Evolutionary conservation across 2,329 filamentous ascomycete species (phyloP), one percentile per base, ranked within the genome.

Genomic region (Endothia cerciana): DNA sequence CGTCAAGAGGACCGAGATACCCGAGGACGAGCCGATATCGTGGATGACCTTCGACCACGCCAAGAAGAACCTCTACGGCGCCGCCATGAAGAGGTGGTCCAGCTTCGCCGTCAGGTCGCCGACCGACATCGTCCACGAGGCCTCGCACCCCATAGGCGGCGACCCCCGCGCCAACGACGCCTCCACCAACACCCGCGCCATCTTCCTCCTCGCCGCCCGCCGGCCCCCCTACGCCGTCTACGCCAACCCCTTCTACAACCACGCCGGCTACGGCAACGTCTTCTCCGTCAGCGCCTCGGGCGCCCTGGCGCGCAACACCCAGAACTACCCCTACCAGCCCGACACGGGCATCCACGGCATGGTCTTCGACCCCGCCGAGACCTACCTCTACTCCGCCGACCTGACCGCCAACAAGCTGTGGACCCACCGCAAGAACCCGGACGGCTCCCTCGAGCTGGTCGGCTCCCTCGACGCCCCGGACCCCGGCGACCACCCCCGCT

Each of bases 81-180:
- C 93, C 3, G 91, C 92, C 68, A 95, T 95, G 92, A 97, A 97
- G 83, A 94, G 93, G 77, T 97, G 92, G 92, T 90, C 90, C 60
- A 93, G 90, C 76, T 94, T 92, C 77, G 82, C 88, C 56, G 90
- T 96, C 73, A 86, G 89, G 72, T 89, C 86, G 71, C 91, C 92
- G 2, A 89, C 87, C 1, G 87, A 92, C 60, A 95, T 97, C 70
- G 79, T 87, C 57, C 92, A 95, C 71, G 85, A 90, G 76, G 83
- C 83, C 55, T 92, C 92, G 17, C 88, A 93, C 77, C 85, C 90
- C 2, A 90, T 97, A 77, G 88, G 87, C 55, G 90, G 91, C 71
- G 86, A 96, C 74, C 86, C 89, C 67, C 83, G 84, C 72, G 92
- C 93, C 60, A 83, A 87, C 71, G 87, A 87, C 69, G 76, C 85